Evolutionary conservation across 768 basidiomycete species (phyloP), one percentile per base, ranked within the genome.

Genomic region (Scleroderma bovista): DNA sequence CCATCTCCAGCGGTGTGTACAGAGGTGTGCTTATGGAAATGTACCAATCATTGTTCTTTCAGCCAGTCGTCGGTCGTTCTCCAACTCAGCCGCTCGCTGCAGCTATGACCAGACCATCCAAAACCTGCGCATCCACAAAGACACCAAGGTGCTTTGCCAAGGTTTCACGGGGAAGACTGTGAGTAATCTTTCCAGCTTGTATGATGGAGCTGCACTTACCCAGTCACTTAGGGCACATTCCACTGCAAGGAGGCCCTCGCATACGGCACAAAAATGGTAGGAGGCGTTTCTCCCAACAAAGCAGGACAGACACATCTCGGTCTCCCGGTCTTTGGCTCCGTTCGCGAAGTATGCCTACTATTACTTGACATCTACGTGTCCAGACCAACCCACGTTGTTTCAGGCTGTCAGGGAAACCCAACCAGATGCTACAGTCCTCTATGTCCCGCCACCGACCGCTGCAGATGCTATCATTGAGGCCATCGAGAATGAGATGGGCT

Each of bases 401-500:
- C 62, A 96, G 93, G 95, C 96, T 38, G 93, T 94, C 53, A 74
- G 79, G 43, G 85, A 91, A 55, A 81, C 84, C 38, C 73, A 82
- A 55, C 96, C 96, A 11, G 95, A 98, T 61, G 96, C 96, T 24
- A 86, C 92, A 32, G 84, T 99, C 51, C 83, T 99, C 71, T 99
- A 98, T 68, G 96, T 99, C 13, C 96, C 96, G 5, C 96, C 96
- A n/a, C 91, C 94, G 4, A 77, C 78, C 44, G 95, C 95, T 17
- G 96, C 92, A 24, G 94, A 95, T 57, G 96, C 96, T 37, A 97
- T 99, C 67, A 84, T 99, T 48, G 96, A 99, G 69, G 96, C 96
- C 32, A 97, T 99, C 60, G 96, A 98, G 69, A 91, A 90, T 59
- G 96, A 99, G 70, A 94, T 99, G 75, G 84, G 86, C 16, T 73